Conservation (phyloP, 2,329 filamentous ascomycete species). For the Nannizziopsis arthrosporioides region DNA sequence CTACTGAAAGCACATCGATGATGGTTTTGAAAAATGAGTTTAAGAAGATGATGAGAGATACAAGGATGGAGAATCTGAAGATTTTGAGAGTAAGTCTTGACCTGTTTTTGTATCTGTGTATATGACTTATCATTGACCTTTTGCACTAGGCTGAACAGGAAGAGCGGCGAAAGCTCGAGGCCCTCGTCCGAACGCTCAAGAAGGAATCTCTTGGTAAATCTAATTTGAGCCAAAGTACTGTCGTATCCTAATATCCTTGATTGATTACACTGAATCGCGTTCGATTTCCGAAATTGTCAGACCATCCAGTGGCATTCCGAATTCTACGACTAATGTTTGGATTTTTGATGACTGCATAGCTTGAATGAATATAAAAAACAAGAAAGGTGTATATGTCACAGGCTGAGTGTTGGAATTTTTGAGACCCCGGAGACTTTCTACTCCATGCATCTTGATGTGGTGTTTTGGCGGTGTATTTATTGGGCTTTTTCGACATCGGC, state of each 20-base stretch:
- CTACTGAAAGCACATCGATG: slow-evolving; percentile 51
- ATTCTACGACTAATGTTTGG: not conserved
- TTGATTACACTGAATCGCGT: not conserved
- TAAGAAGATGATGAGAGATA: slow-evolving; percentile 70
- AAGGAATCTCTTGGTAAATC: slow-evolving; percentile 32
- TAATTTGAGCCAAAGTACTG: slow-evolving; percentile 24
- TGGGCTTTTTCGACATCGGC: not conserved
- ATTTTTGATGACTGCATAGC: not conserved
- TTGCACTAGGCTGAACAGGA: slow-evolving; percentile 54
- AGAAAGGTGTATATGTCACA: not conserved
- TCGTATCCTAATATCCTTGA: slow-evolving; percentile 24
- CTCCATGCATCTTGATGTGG: not conserved
- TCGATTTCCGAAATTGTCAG: not conserved
- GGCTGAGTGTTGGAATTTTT: too few species aligned
- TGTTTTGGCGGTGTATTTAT: not conserved
- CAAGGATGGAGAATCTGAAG: slow-evolving; percentile 53
- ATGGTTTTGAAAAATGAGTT: slow-evolving; percentile 62
- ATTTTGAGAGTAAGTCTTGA: slow-evolving; percentile 47
- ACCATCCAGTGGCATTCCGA: not conserved
- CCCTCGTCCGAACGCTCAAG: slow-evolving; percentile 43
- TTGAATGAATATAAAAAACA: not conserved
- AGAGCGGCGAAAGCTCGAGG: slow-evolving; percentile 56
- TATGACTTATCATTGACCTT: slow-evolving; percentile 3
- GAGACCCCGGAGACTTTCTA: too few species aligned
- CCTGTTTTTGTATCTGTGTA: not conserved